phyloP scores from a whole-genome alignment of 106 monocot species.

The Amphibolis antarctica region DNA sequence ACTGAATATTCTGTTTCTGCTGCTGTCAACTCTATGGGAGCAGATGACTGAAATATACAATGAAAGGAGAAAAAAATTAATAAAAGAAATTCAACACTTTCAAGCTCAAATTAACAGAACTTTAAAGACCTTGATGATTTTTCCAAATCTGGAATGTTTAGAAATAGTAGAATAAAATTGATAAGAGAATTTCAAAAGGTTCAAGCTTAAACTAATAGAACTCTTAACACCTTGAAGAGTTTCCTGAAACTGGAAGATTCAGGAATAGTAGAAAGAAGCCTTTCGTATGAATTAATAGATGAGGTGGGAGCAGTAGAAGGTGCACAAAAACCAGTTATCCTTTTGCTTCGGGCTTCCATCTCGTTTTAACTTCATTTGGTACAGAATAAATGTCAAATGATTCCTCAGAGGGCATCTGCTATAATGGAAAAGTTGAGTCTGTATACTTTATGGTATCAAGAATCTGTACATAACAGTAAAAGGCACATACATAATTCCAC shows the following conservation, averaged over 20 bases:
- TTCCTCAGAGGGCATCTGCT: slow-evolving; percentile 59
- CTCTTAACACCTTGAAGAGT: slow-evolving; percentile 76
- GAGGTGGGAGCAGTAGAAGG: slow-evolving; percentile 46
- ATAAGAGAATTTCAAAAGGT: background rate
- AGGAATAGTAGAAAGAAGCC: slow-evolving; percentile 72
- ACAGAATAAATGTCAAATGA: slow-evolving; percentile 66
- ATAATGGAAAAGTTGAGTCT: background rate
- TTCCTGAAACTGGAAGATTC: slow-evolving; percentile 71
- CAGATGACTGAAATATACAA: slow-evolving; percentile 54
- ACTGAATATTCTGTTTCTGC: slow-evolving; percentile 98
- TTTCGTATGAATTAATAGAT: slow-evolving; percentile 73
- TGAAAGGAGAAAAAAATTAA: background rate
- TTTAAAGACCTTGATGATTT: slow-evolving; percentile 65
- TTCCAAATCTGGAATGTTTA: slow-evolving; percentile 75
- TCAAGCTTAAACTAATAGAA: background rate
- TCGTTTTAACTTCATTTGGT: slow-evolving; percentile 64
- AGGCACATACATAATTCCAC: slow-evolving; percentile 58
- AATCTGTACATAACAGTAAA: background rate
- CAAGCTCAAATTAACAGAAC: background rate
- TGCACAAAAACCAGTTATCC: slow-evolving; percentile 41
- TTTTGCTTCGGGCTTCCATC: slow-evolving; percentile 66
- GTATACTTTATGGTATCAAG: background rate
- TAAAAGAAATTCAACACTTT: background rate
- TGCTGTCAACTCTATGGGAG: slow-evolving; percentile 91
- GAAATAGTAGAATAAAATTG: slow-evolving; percentile 47